Evolutionary conservation across 1,284 basidiomycete genomes (phyloP), one percentile per base, ranked within the genome.

Genomic region (Neolentinus lepideus): DNA sequence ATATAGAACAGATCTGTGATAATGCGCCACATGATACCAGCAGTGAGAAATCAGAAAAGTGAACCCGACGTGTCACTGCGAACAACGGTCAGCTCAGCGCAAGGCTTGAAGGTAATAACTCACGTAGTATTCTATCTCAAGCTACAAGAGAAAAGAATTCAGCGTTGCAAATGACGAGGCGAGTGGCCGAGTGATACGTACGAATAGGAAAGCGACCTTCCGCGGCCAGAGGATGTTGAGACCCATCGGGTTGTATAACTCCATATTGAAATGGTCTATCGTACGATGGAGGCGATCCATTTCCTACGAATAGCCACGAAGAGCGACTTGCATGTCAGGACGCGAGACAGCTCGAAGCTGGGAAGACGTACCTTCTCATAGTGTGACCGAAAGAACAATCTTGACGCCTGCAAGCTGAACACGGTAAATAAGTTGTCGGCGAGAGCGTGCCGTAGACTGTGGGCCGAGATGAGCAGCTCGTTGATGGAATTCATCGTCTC

Each of bases 401-500:
- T 77, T 26, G 86, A 88, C n/a, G 90, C 61, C 65, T 92, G 90
- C 54, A 94, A 69, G 2, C 84, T 87, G 60, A 90, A 69, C 35
- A 90, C 75, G n/a, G 87, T 80, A 6, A 92, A 64, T 48, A 79
- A 63, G 65, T 89, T 91, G 66, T 90, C 85, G 51, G 87, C 22
- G 58, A 84, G 76, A 26, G 86, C 77, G 61, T 78, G 78, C 55
- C 76, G 72, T 55, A 87, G 70, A 64, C 84, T 88, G 63, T 92
- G 81, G 2, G 90, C 90, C 4, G 85, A 85, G 56, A 92, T 89
- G 57, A 92, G 77, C 21, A 84, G 70, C 66, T 92, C 90, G 68
- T 92, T 92, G 67, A 92, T 84, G 21, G 82, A 76, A 63, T 92
- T 92, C 64, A 92, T 83, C n/a, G 86, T 86, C 69, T 92, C 88